Conservation (phyloP, 306 rosid genomes). For the Castanea sativa region DNA sequence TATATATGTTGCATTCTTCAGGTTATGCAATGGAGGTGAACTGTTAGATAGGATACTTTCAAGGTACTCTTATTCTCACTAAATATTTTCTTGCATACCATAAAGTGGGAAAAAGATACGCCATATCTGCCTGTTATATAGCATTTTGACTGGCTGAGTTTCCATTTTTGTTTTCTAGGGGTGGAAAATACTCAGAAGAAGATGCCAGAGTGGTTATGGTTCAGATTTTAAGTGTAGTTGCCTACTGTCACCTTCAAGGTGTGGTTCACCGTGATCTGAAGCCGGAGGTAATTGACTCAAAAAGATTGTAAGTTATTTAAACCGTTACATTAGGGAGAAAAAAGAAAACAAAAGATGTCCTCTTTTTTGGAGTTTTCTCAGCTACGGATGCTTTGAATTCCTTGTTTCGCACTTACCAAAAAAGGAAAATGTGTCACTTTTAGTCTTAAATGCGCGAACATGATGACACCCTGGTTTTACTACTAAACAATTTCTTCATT, state of each 20-base stretch:
- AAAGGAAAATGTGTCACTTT: not conserved
- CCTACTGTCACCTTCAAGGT: constrained; percentile 64
- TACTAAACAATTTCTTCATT: not conserved
- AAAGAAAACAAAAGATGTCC: not conserved
- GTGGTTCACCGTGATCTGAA: constrained; percentile 61
- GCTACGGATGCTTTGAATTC: not conserved
- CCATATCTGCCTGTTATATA: constrained; percentile 6
- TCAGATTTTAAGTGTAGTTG: constrained; percentile 58
- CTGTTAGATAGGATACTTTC: constrained; percentile 84
- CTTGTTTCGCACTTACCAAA: too few relatives aligned
- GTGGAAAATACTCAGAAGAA: constrained; percentile 71
- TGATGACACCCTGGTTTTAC: not conserved
- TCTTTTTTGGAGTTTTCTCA: not conserved
- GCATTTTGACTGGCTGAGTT: constrained; percentile 14
- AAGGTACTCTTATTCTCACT: constrained; percentile 45
- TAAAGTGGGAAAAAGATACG: constrained; percentile 13
- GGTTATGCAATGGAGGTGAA: constrained; percentile 91
- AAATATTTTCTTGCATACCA: constrained; percentile 2
- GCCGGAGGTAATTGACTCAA: constrained; percentile 70
- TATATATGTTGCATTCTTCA: constrained; percentile 32
- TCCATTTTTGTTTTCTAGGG: constrained; percentile 44
- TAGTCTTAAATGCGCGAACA: not conserved
- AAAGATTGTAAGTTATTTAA: not conserved
- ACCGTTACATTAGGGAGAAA: not conserved
- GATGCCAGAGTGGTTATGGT: constrained; percentile 55